phyloP scores from a whole-genome alignment of 306 rosid species.

The Castanospermum australe region DNA sequence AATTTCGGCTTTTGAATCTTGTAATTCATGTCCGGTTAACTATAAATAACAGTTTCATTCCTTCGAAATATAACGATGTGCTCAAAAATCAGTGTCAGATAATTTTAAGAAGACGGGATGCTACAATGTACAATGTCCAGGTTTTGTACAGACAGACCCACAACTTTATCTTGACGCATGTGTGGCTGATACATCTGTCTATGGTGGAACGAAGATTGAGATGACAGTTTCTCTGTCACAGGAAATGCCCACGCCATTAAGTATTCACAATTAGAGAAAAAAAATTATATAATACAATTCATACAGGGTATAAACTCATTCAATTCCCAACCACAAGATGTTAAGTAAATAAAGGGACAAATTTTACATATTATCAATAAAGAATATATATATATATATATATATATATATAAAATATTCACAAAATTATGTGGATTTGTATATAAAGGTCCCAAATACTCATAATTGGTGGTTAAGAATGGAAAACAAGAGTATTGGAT shows the following conservation, averaged over 20 bases:
- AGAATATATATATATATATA: no score
- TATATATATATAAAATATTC: no score
- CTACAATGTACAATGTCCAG: background rate
- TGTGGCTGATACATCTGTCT: background rate
- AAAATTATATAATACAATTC: background rate
- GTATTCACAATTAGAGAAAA: background rate
- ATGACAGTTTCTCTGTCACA: background rate
- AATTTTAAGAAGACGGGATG: background rate
- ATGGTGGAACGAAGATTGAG: accelerated
- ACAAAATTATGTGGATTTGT: background rate
- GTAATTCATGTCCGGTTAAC: background rate
- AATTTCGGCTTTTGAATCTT: background rate
- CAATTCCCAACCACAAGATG: background rate
- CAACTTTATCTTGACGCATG: background rate
- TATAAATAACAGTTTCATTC: no score
- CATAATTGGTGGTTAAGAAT: background rate
- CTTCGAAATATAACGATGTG: background rate
- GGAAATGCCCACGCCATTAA: background rate
- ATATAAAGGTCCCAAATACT: background rate
- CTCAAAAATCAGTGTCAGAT: background rate
- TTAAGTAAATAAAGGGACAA: background rate
- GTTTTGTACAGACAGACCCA: background rate
- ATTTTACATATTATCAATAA: no score
- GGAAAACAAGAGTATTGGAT: background rate
- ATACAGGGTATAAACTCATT: background rate